Evolutionary conservation across 1,284 basidiomycete species (phyloP), one percentile per base, ranked within the genome.

Genomic region (Fomitiporia mediterranea): DNA sequence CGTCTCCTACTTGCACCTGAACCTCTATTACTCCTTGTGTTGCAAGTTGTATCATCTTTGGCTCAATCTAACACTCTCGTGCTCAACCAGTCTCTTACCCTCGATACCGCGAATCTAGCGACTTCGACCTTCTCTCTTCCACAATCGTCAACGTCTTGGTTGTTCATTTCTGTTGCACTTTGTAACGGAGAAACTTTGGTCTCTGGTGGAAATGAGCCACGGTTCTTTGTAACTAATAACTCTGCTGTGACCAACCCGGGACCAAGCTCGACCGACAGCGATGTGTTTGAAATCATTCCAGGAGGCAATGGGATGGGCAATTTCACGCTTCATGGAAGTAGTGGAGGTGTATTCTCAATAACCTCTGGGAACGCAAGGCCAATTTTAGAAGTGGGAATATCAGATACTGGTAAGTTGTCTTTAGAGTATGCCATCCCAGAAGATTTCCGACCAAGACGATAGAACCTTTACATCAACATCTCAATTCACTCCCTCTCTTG

Each of bases 181-280:
- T 88, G 86, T 63, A 69, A 73, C 0, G 56, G 47, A 19, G n/a
- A 25, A 5, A 7, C 34, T 8, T 35, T 66, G 13, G 63, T 66
- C 4, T 35, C 30, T 15, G 25, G 19, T 15, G 52, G 21, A 4
- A 19, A 25, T 13, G 66, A 70, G 17, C 64, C 76, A 1, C 72
- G 73, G 44, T 86, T 85, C 61, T 81, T 83, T 58, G 65, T 84
- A 0, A 76, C 77, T 0, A 89, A 86, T 59, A 76, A 74, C 49
- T 70, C 76, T 1, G 72, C 70, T 3, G 63, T 68, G 19, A 63
- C 66, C n/a, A 63, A 70, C 15, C 79, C 79, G 0, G 71, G 73
- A 0, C 69, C 74, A 0, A 65, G 58, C 8, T 79, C 69, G 52
- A 43, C 73, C 9, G 72, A 74, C 2, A 62, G 65, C 2, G 72